Percentiles rank a stretch among this genome's conserved stretches.
phyloP scores from a whole-genome alignment of 495 filamentous ascomycete species.

The Pyronema omphalodes region DNA sequence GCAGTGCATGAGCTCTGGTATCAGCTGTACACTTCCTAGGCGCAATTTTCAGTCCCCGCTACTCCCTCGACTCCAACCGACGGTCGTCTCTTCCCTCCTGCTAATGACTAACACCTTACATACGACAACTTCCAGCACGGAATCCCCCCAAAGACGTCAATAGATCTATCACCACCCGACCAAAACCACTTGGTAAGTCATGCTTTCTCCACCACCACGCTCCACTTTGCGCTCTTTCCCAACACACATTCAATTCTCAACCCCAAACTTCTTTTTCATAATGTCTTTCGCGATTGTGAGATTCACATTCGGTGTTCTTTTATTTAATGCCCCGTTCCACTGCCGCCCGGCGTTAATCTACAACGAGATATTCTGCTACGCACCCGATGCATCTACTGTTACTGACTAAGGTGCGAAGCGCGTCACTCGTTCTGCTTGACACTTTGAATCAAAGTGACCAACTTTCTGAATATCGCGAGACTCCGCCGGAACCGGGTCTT shows the following conservation, averaged over 20 bases:
- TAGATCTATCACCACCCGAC: not conserved
- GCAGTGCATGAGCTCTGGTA: too few relatives aligned
- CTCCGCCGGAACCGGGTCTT: not conserved
- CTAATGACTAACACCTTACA: not conserved
- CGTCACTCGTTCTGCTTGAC: constrained; percentile 1
- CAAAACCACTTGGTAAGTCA: not conserved
- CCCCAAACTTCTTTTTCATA: not conserved
- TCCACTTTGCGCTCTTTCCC: not conserved
- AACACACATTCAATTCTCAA: not conserved
- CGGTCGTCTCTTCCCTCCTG: not conserved
- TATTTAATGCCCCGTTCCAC: not conserved
- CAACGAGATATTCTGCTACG: not conserved
- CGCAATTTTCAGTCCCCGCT: too few relatives aligned
- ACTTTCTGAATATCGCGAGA: not conserved
- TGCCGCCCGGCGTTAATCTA: not conserved
- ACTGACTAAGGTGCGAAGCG: constrained; percentile 5
- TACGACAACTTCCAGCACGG: not conserved
- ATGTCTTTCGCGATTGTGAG: not conserved
- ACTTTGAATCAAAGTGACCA: not conserved
- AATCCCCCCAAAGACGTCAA: not conserved
- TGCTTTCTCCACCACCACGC: not conserved
- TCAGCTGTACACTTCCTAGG: too few relatives aligned
- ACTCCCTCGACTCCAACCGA: not conserved
- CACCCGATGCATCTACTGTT: not conserved
- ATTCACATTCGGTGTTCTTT: not conserved